Evolutionary conservation across 306 rosid species (phyloP).

Genomic region (Prunus dulcis): DNA sequence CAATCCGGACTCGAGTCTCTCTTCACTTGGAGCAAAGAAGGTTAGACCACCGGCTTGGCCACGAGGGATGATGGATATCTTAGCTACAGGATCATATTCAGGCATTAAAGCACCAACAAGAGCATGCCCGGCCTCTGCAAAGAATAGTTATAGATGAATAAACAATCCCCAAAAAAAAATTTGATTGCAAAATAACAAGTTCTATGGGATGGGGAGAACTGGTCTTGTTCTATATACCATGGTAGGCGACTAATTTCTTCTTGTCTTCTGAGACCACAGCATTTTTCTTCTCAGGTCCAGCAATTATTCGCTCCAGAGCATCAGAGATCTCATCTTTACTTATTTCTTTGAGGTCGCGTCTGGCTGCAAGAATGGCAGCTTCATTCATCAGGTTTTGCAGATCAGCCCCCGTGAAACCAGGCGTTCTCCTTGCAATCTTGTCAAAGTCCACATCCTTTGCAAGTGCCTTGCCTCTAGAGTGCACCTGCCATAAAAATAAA

Average conservation of each 20-base stretch:
- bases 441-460: slow-evolving; percentile 98
- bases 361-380: slow-evolving; percentile 98
- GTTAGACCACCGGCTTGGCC: slow-evolving; percentile 78
- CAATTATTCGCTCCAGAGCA: slow-evolving; percentile 94
- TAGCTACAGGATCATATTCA: slow-evolving; percentile 78
- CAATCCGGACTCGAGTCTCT: slow-evolving; percentile 68
- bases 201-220: neutral
- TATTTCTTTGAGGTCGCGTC: slow-evolving; percentile 97
- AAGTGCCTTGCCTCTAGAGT: slow-evolving; percentile 81
- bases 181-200: neutral
- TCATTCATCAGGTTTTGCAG: slow-evolving; percentile 94
- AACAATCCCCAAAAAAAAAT: neutral
- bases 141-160: slow-evolving; percentile 1
- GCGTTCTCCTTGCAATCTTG: slow-evolving; percentile 93
- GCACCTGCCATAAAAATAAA: slow-evolving; percentile 44
- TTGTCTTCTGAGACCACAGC: slow-evolving; percentile 96
- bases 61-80: slow-evolving; percentile 95
- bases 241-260: slow-evolving; percentile 90
- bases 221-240: slow-evolving; percentile 31
- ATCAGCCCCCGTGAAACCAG: slow-evolving; percentile 87
- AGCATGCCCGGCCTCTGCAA: slow-evolving; percentile 98
- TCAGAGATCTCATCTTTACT: slow-evolving; percentile 98
- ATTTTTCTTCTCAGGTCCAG: slow-evolving; percentile 99
- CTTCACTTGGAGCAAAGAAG: slow-evolving; percentile 66
- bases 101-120: slow-evolving; percentile 71